Base-by-base conservation (phyloP, 208 protist genomes). In the Trypanosoma caninum region DNA sequence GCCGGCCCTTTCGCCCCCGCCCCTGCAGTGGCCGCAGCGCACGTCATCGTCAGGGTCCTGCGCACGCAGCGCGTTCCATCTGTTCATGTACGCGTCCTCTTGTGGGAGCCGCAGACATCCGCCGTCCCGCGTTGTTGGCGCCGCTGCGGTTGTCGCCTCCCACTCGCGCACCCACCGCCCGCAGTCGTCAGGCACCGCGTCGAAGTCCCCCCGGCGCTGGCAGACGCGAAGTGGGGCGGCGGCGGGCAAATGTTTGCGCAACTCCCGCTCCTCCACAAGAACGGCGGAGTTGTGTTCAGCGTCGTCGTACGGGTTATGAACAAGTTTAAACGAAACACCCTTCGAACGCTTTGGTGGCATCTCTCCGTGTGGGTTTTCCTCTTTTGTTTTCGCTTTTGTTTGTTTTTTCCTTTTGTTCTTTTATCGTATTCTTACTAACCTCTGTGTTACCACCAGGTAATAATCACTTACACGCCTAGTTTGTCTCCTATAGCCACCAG, bases 231-330 rank as follows among this genome's bases (percentile, higher is more conserved):
- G 13, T 22, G 25, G 18, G 0, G 37, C 50, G 14, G 41, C 30
- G 9, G 48, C 10, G 8, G 67, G 67, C 16, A 69, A 53, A 40
- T 82, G 68, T 50, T 65, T 61, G 30, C 74, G 80, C 30, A 92
- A 62, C 58, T 89, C 80, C 11, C 61, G 59, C 62, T 90, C 86
- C 51, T 70, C 75, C 38, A 93, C 87, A 73, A 78, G 82, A 11
- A 74, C 40, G 10, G 71, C 66, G 3, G 48, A 54, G 27, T 69
- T 42, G 25, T 71, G 34, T 6, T 69, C 33, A 8, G 55, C 45
- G 31, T 93, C 83, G 13, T 77, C 76, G 45, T 84, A 80, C 14
- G 84, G 71, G 40, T 71, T 81, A 30, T 85, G 80, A 2, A 94
- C 83, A 10, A 94, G 58, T 50, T 86, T 86, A 64, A 84, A 91